Evolutionary conservation across 2,329 filamentous ascomycete genomes (phyloP).

Genomic region (Fusarium citri): DNA sequence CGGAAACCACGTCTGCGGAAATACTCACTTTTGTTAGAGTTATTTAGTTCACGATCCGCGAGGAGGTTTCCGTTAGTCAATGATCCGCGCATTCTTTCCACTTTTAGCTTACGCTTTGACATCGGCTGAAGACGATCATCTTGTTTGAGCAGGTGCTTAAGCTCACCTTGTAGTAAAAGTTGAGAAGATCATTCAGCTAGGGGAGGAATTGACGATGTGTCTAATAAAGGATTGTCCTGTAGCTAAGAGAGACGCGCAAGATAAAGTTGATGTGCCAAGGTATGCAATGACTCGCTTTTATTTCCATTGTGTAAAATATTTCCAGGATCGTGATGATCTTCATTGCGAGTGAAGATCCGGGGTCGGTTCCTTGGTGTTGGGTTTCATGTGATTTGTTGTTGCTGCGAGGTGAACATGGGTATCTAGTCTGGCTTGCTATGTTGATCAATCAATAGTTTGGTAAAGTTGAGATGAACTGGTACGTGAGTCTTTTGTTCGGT

Average conservation of each 20-base stretch:
- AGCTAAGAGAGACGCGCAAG: neutral
- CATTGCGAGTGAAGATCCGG: conserved; percentile 12
- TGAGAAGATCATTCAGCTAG: neutral
- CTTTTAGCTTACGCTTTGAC: neutral
- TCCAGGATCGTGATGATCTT: conserved; percentile 4
- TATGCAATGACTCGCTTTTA: conserved; percentile 1
- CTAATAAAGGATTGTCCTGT: neutral
- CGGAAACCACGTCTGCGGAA: conserved; percentile 15
- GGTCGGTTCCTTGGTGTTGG: neutral
- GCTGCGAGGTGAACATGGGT: neutral
- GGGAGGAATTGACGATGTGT: neutral
- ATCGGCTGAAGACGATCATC: neutral
- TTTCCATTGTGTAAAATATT: neutral
- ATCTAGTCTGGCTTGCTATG: neutral
- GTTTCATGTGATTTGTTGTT: neutral
- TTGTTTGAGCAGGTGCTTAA: neutral
- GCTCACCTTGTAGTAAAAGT: no score
- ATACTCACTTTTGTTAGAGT: neutral
- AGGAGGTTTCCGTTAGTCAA: neutral
- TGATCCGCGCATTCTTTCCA: neutral
- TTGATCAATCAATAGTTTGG: no score
- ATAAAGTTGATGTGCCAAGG: neutral
- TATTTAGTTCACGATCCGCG: neutral
- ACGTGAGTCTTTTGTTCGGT: neutral
- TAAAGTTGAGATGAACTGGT: no score